phyloP scores from a whole-genome alignment of 2,329 filamentous ascomycete species.

The Trichoderma asperellum region DNA sequence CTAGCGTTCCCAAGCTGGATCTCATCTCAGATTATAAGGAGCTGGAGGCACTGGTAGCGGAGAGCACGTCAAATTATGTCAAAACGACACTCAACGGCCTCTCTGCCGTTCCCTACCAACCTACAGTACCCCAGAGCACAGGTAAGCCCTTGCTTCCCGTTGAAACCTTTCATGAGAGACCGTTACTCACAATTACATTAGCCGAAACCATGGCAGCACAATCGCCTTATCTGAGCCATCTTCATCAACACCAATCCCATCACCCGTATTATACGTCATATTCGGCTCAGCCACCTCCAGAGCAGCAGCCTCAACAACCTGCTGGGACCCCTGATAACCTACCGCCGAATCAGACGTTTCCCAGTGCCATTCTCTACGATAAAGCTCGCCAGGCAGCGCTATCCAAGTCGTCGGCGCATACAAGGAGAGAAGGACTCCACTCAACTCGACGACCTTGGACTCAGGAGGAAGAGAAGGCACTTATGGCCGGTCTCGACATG shows the following conservation, averaged over 20 bases:
- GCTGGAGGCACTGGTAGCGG: conserved; percentile 49
- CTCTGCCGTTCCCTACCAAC: conserved; percentile 49
- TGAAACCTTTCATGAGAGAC: neutral
- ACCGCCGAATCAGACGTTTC: conserved; percentile 60
- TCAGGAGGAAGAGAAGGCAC: conserved; percentile 83
- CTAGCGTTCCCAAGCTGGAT: conserved; percentile 41
- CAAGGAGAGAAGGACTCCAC: conserved; percentile 60
- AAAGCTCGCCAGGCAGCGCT: conserved; percentile 62
- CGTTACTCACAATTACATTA: conserved; percentile 26
- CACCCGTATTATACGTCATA: conserved; percentile 43
- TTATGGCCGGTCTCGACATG: conserved; percentile 85
- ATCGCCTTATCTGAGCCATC: conserved; percentile 43
- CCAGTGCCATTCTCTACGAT: conserved; percentile 61
- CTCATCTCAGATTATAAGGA: conserved; percentile 48
- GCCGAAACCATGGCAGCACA: conserved; percentile 44
- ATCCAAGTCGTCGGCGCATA: conserved; percentile 59
- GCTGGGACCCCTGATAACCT: conserved; percentile 45
- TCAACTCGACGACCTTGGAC: conserved; percentile 80
- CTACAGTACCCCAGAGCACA: conserved; percentile 47
- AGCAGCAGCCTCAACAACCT: conserved; percentile 38
- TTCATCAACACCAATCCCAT: conserved; percentile 46
- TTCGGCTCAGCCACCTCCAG: conserved; percentile 42
- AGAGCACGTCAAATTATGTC: conserved; percentile 52
- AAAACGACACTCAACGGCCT: conserved; percentile 49
- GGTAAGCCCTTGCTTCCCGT: conserved; percentile 33